Conservation (phyloP, 2,329 filamentous ascomycete genomes). For the Penicillium sp. region DNA sequence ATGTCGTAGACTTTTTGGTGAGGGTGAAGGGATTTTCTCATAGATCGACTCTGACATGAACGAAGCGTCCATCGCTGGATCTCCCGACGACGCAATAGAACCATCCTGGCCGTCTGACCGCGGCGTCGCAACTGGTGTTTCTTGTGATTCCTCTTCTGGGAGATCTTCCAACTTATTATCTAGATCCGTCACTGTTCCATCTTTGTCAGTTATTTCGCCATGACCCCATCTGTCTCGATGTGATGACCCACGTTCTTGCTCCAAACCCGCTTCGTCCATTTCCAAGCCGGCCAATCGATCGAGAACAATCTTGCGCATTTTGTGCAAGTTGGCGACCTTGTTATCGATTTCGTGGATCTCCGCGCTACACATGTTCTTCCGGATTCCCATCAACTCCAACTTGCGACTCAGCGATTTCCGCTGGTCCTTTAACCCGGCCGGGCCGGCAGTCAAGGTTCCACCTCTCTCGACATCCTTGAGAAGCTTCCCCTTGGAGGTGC, state of each 20-base stretch:
- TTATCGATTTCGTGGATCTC: conserved; percentile 96
- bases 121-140: conserved; percentile 32
- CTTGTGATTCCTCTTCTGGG: conserved; percentile 42
- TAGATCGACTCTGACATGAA: conserved; percentile 99
- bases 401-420: conserved; percentile 76
- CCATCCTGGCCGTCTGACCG: conserved; percentile 42
- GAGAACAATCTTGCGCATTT: conserved; percentile 87
- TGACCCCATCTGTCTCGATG: neutral
- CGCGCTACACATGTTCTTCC: conserved; percentile 96
- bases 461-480: conserved; percentile 60
- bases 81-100: conserved; percentile 52
- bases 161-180: conserved; percentile 63
- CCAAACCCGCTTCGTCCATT: conserved; percentile 83
- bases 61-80: conserved; percentile 50
- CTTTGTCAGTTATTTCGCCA: conserved; percentile 4
- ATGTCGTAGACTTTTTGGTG: conserved; percentile 53
- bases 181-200: conserved; percentile 50
- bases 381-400: conserved; percentile 83
- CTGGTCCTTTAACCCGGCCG: conserved; percentile 75
- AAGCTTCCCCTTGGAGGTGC: conserved; percentile 71
- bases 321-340: conserved; percentile 89
- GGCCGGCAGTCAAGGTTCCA: conserved; percentile 56
- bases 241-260: conserved; percentile 71
- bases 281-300: conserved; percentile 83
- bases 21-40: conserved; percentile 75